These are phyloP conservation scores for Sedum album DNA, from an alignment of 164 flowering plant species.

Conservation along the genomic window DNA sequence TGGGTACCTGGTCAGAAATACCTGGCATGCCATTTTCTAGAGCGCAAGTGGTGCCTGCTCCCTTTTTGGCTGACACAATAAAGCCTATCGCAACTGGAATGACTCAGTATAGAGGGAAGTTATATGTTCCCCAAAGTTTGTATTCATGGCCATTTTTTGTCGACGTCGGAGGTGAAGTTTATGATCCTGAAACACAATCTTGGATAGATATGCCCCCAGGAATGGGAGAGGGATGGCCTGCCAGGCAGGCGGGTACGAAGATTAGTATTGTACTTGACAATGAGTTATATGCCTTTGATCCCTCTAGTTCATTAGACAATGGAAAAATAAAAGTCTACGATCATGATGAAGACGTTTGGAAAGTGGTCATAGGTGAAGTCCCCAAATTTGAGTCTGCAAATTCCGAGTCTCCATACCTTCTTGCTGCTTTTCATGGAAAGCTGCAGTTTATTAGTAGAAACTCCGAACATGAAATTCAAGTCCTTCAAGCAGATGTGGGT, in stretches of 20 bases:
- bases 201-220: conserved; percentile 92
- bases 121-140: conserved; percentile 65
- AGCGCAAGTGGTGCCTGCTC: conserved; percentile 69
- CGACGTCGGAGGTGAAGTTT: conserved; percentile 45
- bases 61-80: conserved; percentile 65
- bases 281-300: conserved; percentile 74
- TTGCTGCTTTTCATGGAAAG: conserved; percentile 66
- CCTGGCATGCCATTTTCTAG: conserved; percentile 87
- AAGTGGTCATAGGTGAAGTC: conserved; percentile 57
- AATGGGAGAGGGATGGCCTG: conserved; percentile 99
- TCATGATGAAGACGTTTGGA: conserved; percentile 65
- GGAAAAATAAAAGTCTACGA: conserved; percentile 76
- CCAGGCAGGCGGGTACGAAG: conserved; percentile 62
- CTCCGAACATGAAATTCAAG: background rate
- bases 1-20: conserved; percentile 53
- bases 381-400: conserved; percentile 56
- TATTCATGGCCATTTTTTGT: conserved; percentile 51
- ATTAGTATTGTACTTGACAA: conserved; percentile 76
- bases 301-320: conserved; percentile 60
- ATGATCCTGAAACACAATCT: conserved; percentile 64
- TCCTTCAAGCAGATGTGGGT: background rate
- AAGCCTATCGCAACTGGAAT: conserved; percentile 94
- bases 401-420: conserved; percentile 68
- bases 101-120: conserved; percentile 67
- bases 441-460: background rate